phyloP scores from a whole-genome alignment of 352 stramenopile genomes.

The Albugo candida region DNA sequence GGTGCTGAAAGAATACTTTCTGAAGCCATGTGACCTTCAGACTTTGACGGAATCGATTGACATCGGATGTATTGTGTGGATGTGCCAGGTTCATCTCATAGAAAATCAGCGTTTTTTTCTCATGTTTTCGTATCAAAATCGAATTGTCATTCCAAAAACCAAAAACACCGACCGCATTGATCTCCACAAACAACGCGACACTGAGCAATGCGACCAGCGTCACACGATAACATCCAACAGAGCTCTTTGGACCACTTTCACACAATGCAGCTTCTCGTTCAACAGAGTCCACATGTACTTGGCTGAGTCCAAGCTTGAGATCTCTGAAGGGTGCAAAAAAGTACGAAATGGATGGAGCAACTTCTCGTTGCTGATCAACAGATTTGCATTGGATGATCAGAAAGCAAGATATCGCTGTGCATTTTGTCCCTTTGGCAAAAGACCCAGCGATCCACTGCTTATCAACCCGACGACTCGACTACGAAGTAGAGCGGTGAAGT shows the following conservation, averaged over 20 bases:
- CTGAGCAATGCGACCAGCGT: constrained; percentile 23
- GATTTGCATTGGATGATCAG: constrained; percentile 18
- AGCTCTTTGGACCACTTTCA: constrained; percentile 4
- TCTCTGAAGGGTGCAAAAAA: constrained; percentile 59
- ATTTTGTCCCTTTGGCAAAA: constrained; percentile 15
- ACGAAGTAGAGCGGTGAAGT: neutral
- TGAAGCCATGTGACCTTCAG: constrained; percentile 49
- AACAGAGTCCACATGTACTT: constrained; percentile 8
- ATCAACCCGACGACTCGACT: neutral
- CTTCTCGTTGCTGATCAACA: neutral
- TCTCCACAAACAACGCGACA: constrained; percentile 59
- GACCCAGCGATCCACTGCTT: constrained; percentile 1
- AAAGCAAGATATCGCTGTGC: constrained; percentile 29
- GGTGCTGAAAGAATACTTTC: constrained; percentile 13
- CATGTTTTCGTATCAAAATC: constrained; percentile 46
- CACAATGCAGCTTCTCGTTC: constrained; percentile 4
- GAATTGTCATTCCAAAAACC: constrained; percentile 58
- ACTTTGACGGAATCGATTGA: constrained; percentile 16
- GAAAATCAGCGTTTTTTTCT: constrained; percentile 30
- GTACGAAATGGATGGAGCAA: constrained; percentile 18
- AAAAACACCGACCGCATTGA: constrained; percentile 21
- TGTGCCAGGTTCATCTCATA: constrained; percentile 5
- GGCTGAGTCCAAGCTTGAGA: constrained; percentile 19
- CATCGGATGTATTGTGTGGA: constrained; percentile 3
- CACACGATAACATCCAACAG: constrained; percentile 16